Evolutionary conservation across 2,329 filamentous ascomycete genomes (phyloP).

Genomic region (Alternaria incomplexa): DNA sequence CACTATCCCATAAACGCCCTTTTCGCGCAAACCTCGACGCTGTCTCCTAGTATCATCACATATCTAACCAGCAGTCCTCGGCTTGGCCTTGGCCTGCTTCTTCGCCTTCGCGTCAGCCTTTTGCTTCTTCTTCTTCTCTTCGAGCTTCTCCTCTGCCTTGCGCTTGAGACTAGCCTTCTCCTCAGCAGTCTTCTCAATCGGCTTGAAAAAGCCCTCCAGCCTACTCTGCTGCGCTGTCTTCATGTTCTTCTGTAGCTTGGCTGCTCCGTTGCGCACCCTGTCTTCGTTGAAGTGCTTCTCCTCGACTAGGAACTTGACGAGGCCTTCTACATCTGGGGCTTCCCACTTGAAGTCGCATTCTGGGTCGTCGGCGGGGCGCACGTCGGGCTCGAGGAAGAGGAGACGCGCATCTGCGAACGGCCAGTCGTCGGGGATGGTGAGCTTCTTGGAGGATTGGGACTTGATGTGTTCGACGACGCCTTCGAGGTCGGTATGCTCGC

Average conservation of each 20-base stretch:
- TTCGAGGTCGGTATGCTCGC: conserved; percentile 87
- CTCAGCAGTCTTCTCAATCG: conserved; percentile 83
- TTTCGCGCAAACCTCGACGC: neutral
- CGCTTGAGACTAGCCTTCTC: conserved; percentile 87
- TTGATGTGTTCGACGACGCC: conserved; percentile 84
- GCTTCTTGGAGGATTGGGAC: conserved; percentile 71
- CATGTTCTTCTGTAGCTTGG: conserved; percentile 83
- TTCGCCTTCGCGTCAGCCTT: conserved; percentile 97
- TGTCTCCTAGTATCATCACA: neutral
- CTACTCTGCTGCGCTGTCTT: conserved; percentile 90
- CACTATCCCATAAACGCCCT: conserved; percentile 12
- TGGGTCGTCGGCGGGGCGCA: conserved; percentile 79
- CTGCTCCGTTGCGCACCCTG: conserved; percentile 79
- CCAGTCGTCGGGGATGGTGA: conserved; percentile 92
- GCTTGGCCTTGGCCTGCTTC: conserved; percentile 87
- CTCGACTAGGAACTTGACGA: conserved; percentile 86
- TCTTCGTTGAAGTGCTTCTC: conserved; percentile 99
- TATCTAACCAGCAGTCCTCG: conserved; percentile 47
- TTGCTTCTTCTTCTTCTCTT: conserved; percentile 91
- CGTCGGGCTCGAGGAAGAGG: conserved; percentile 90
- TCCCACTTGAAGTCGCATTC: conserved; percentile 99
- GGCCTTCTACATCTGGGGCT: conserved; percentile 84
- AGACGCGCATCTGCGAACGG: conserved; percentile 90
- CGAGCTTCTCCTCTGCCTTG: conserved; percentile 90
- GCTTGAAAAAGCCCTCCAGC: conserved; percentile 96